These are phyloP conservation scores for Penicillium argentinense DNA, from an alignment of 495 filamentous ascomycete species.

Conservation along the genomic window DNA sequence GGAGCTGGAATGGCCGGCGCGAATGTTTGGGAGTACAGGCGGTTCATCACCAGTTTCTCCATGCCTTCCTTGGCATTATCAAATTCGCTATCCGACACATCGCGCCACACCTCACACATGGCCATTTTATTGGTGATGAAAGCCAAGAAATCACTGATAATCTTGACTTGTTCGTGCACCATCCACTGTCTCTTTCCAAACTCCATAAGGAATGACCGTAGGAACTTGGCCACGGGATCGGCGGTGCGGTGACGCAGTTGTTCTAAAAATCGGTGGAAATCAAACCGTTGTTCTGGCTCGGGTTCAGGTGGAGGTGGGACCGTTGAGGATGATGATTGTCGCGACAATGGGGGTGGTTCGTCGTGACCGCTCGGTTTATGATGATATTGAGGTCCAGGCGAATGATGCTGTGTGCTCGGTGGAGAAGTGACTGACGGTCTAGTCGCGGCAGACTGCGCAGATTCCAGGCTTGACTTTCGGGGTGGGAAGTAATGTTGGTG, in stretches of 20 bases:
- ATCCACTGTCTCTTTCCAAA: slow-evolving; percentile 99
- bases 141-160: slow-evolving; percentile 93
- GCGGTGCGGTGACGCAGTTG: slow-evolving; percentile 93
- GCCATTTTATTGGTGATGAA: slow-evolving; percentile 99
- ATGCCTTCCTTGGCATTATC: slow-evolving; percentile 98
- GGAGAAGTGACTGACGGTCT: slow-evolving; percentile 14
- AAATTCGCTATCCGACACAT: slow-evolving; percentile 94
- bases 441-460: slow-evolving; percentile 34
- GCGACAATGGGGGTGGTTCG: slow-evolving; percentile 49
- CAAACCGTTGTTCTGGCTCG: slow-evolving; percentile 87
- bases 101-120: slow-evolving; percentile 95
- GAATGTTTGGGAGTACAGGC: slow-evolving; percentile 94
- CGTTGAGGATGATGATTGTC: slow-evolving; percentile 49
- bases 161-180: slow-evolving; percentile 99
- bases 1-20: slow-evolving; percentile 86
- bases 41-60: slow-evolving; percentile 99
- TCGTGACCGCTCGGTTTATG: slow-evolving; percentile 22
- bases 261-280: slow-evolving; percentile 96
- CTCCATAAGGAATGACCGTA: slow-evolving; percentile 89
- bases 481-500: slow-evolving; percentile 70
- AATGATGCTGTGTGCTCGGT: slow-evolving; percentile 19
- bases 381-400: slow-evolving; percentile 15
- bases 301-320: slow-evolving; percentile 80
- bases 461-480: slow-evolving; percentile 80
- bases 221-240: slow-evolving; percentile 92